Evolutionary conservation across 202 grass and related monocot genomes (phyloP), one percentile per base, ranked within the genome.

Genomic region (Schoenoplectus triqueter): DNA sequence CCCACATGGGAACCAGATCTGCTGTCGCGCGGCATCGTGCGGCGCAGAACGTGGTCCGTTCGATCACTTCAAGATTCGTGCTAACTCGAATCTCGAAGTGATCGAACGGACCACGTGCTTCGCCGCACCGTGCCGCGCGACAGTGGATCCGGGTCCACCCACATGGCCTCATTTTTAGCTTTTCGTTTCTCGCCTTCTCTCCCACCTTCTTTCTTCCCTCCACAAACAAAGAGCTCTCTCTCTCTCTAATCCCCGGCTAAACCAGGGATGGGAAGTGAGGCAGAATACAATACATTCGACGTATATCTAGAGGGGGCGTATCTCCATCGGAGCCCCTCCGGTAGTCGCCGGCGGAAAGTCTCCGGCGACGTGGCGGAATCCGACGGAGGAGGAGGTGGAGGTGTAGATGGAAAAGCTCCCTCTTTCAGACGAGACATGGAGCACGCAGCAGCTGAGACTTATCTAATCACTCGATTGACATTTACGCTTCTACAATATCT

Each of bases 391-490:
- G 84, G 50, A 10, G 79, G 18, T 5, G 81, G 44, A 17, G 74
- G 44, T 10, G 81, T 75, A 7, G 77, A 75, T 20, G 57, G 63
- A 79, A 89, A 85, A 40, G 84, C 89, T 48, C 86, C 88, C 0
- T 98, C 91, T 51, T 95, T 98, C 87, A 80, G 93, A 65, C 22
- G 89, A 42, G 93, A 98, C 61, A 89, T 98, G 14, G 84, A 81
- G 14, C 96, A 92, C 80, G 96, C 96, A 49, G 96, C 96, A 15
- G 91, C 93, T 49, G 96, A 95, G 87, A 95, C 96, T 0, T 98
- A 95, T 86, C 93, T 95, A 75, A 86, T 98, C 69, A 94, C 90
- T 55, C 87, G 93, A 63, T 92, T 98, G 72, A 52, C 96, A 73
- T 86, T 95, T 83, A 87, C 57, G 10, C 93, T 98, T 10, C 93